Evolutionary conservation across 2,329 filamentous ascomycete species (phyloP).

Genomic region (Pseudogymnoascus sp.): DNA sequence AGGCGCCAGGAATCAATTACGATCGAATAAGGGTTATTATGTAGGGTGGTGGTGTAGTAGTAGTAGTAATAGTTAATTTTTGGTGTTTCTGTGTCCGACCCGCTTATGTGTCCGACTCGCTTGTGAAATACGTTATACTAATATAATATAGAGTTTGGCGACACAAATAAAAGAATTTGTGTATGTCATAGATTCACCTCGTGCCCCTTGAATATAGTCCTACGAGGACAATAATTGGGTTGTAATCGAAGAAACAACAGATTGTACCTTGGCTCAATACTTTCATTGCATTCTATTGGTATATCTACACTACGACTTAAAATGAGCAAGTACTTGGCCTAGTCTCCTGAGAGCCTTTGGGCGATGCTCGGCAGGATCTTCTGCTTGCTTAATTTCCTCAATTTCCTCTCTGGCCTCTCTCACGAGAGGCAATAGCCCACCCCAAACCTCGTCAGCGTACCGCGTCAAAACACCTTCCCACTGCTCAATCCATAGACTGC

Average conservation of each 20-base stretch:
- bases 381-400: slow-evolving; percentile 30
- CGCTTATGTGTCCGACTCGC: too few species aligned
- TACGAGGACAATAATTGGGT: background rate
- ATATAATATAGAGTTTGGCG: too few species aligned
- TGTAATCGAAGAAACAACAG: background rate
- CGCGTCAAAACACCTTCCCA: slow-evolving; percentile 48
- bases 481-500: slow-evolving; percentile 42
- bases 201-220: too few species aligned
- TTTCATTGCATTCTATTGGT: background rate
- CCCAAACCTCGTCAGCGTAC: slow-evolving; percentile 63
- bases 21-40: too few species aligned
- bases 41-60: too few species aligned
- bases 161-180: too few species aligned
- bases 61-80: too few species aligned
- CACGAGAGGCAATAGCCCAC: slow-evolving; percentile 49
- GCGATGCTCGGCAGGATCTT: background rate
- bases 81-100: too few species aligned
- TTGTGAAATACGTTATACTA: too few species aligned
- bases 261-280: background rate
- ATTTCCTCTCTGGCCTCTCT: slow-evolving; percentile 50
- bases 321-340: slow-evolving; percentile 12
- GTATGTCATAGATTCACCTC: too few species aligned
- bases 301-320: background rate
- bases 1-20: too few species aligned
- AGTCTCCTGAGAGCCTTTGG: slow-evolving; percentile 12